Conservation (phyloP, 176 grass and related monocot genomes). For the Paspalum vaginatum region DNA sequence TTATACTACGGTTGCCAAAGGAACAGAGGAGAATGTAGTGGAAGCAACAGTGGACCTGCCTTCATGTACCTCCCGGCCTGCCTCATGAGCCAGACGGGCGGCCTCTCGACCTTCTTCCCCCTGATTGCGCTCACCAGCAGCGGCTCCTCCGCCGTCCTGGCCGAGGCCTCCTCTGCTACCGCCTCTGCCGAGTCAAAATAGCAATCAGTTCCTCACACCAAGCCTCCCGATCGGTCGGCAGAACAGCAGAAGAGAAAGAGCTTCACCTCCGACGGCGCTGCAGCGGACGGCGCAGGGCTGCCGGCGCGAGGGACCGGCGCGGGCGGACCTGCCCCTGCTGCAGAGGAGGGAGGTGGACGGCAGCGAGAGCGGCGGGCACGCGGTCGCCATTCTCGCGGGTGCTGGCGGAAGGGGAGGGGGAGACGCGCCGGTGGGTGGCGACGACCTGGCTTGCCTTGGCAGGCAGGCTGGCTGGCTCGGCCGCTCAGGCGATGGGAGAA, state of each 20-base stretch:
- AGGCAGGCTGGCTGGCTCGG: neutral
- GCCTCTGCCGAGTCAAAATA: conserved; percentile 47
- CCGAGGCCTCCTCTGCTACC: conserved; percentile 48
- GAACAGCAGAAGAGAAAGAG: neutral
- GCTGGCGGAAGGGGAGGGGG: neutral
- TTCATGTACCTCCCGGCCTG: conserved; percentile 99
- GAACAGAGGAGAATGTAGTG: neutral
- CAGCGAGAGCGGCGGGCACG: conserved; percentile 68
- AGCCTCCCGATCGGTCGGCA: neutral
- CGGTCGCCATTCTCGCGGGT: conserved; percentile 56
- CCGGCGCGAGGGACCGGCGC: conserved; percentile 23
- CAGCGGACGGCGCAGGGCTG: conserved; percentile 54
- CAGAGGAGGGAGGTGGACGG: conserved; percentile 51
- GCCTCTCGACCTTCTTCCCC: conserved; percentile 86
- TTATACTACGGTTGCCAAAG: neutral
- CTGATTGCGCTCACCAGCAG: conserved; percentile 81
- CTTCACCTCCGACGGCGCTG: conserved; percentile 77
- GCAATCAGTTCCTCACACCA: neutral
- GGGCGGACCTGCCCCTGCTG: conserved; percentile 13
- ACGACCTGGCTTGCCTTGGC: conserved; percentile 34
- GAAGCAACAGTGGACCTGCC: conserved; percentile 60
- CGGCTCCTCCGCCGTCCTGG: conserved; percentile 67
- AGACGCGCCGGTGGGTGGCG: conserved; percentile 11
- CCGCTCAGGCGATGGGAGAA: conserved; percentile 11
- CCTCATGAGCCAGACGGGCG: conserved; percentile 98